phyloP scores from a whole-genome alignment of 108 stramenopile species.

The Nannochloropsis granulata region DNA sequence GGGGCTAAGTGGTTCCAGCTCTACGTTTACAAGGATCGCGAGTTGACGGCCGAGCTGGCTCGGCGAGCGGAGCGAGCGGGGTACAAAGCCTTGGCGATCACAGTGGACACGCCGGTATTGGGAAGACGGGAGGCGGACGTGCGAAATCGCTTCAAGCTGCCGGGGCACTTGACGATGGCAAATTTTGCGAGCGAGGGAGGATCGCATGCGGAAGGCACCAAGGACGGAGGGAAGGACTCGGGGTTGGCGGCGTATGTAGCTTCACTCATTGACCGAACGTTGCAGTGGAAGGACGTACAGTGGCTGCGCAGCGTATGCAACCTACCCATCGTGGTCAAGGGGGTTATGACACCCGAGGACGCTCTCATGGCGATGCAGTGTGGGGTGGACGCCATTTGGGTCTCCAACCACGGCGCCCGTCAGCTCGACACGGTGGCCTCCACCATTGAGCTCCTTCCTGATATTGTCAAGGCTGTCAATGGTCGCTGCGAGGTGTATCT shows the following conservation, averaged over 20 bases:
- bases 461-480: constrained; percentile 74
- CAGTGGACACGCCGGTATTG: constrained; percentile 92
- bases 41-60: constrained; percentile 74
- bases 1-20: constrained; percentile 57
- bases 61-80: constrained; percentile 82
- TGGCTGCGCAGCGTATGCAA: constrained; percentile 88
- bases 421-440: constrained; percentile 88
- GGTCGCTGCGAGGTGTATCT: constrained; percentile 76
- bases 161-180: constrained; percentile 48
- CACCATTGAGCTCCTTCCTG: constrained; percentile 84
- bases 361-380: constrained; percentile 65
- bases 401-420: constrained; percentile 92
- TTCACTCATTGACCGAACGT: constrained; percentile 75
- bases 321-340: constrained; percentile 79
- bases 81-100: constrained; percentile 79
- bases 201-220: constrained; percentile 30
- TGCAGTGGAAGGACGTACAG: constrained; percentile 86
- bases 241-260: constrained; percentile 84
- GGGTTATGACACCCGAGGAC: constrained; percentile 87
- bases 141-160: constrained; percentile 88
- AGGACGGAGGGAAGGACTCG: constrained; percentile 35
- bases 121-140: constrained; percentile 91
- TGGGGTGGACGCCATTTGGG: constrained; percentile 92
- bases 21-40: constrained; percentile 86
- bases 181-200: constrained; percentile 30